Conservation (phyloP, 192 early-diverging fungal genomes). For the Diversispora epigaea region DNA sequence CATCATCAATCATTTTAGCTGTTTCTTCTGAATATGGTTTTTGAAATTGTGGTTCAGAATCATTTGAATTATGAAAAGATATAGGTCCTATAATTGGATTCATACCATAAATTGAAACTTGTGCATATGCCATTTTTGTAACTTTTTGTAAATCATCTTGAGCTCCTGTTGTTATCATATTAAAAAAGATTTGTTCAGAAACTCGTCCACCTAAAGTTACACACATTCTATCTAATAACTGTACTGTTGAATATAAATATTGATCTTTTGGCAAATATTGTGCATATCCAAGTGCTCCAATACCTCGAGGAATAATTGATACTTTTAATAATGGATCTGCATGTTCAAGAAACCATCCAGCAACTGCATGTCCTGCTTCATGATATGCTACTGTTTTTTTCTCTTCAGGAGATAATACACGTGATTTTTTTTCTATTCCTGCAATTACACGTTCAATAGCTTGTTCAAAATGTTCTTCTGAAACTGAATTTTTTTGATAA, state of each 20-base stretch:
- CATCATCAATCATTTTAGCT: constrained; percentile 89
- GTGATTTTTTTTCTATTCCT: constrained; percentile 96
- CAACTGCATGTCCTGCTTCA: constrained; percentile 98
- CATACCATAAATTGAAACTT: constrained; percentile 96
- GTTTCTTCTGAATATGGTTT: constrained; percentile 98
- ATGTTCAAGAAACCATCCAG: constrained; percentile 95
- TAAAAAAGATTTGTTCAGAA: constrained; percentile 92
- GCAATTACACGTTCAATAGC: constrained; percentile 99
- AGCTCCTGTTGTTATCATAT: constrained; percentile 90
- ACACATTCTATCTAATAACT: constrained; percentile 89
- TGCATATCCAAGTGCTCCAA: constrained; percentile 95
- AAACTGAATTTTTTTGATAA: constrained; percentile 68
- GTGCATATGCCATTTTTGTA: constrained; percentile 96
- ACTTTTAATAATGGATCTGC: constrained; percentile 97
- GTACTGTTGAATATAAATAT: constrained; percentile 89
- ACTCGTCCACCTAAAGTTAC: constrained; percentile 85
- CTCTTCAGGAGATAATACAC: constrained; percentile 91
- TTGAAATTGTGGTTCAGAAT: constrained; percentile 73
- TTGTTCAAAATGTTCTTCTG: constrained; percentile 89
- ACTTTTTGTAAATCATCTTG: constrained; percentile 97
- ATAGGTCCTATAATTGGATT: constrained; percentile 83
- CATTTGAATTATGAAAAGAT: constrained; percentile 71
- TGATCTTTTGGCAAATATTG: constrained; percentile 99
- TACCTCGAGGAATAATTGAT: constrained; percentile 96
- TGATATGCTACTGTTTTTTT: constrained; percentile 99